These are phyloP conservation scores for Talaromyces ruber DNA, from an alignment of 495 filamentous ascomycete species.

Conservation along the genomic window DNA sequence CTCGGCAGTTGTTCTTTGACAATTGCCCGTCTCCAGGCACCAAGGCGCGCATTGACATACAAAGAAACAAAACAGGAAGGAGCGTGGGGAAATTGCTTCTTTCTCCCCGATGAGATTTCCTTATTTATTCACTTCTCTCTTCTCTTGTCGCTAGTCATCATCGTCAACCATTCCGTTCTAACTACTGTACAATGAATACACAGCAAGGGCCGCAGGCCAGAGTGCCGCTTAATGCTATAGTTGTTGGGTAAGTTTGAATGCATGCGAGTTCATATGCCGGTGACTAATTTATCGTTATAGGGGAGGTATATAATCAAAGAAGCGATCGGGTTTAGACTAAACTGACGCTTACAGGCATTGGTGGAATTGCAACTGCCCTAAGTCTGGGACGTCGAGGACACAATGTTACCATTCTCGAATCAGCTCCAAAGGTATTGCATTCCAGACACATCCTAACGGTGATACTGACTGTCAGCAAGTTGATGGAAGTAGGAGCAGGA, in stretches of 20 bases:
- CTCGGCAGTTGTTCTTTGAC: background rate
- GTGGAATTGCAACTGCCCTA: constrained; percentile 58
- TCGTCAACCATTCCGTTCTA: constrained; percentile 9
- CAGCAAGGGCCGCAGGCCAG: constrained; percentile 14
- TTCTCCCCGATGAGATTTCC: background rate
- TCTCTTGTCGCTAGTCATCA: background rate
- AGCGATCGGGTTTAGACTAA: background rate
- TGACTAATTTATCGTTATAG: background rate
- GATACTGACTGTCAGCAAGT: constrained; percentile 9
- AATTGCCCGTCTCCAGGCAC: background rate
- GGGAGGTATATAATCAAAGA: background rate
- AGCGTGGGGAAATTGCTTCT: background rate
- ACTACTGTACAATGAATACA: background rate
- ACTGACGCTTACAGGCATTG: constrained; percentile 36
- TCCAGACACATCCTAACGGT: background rate
- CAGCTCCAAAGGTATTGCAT: constrained; percentile 21
- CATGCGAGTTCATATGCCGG: background rate
- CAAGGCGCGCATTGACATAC: background rate
- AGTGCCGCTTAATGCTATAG: constrained; percentile 21
- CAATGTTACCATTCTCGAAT: constrained; percentile 28
- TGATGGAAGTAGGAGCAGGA: constrained; percentile 63
- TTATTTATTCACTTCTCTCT: background rate
- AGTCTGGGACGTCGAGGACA: constrained; percentile 46
- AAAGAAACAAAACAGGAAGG: background rate
- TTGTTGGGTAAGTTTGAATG: constrained; percentile 23